Evolutionary conservation across 2,329 filamentous ascomycete species (phyloP), one percentile per base, ranked within the genome.

Genomic region (Venturia asperata): DNA sequence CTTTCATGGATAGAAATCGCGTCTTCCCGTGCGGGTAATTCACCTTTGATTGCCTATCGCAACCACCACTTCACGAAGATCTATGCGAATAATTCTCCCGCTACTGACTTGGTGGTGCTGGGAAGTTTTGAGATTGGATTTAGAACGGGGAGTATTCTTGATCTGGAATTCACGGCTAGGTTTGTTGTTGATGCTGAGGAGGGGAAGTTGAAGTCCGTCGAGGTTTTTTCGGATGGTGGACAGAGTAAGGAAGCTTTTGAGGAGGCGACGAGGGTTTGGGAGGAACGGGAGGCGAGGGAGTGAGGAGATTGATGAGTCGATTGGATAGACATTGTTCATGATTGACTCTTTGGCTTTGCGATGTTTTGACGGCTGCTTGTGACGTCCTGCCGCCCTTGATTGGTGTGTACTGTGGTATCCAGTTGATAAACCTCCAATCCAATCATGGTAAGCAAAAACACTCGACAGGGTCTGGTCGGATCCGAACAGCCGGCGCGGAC

Each of bases 151-250:
- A 41, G 21, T 34, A n/a, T 15, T 5, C 17, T 43, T 41, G 5
- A 9, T 39, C n/a, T 62, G 17, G 60, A 62, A 3, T 62, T 62
- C n/a, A 62, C 60, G 11, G 60, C 60, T 19, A 15, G 60, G 11
- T 62, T 62, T 39, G 39, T 62, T 43, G 39, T 62, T 34, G 39
- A 39, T 39, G 11, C 60, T 19, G 39, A 39, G 39, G 60, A 62
- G 37, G 60, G 30, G 34, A 62, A 24, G 60, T 62, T 62, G n/a
- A 39, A 41, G 6, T 41, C 37, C 5, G 60, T 62, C 6, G 34
- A 62, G 24, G 30, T 39, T 5, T 42, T 27, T 27, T 34, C 60
- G 17, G 60, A 62, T 62, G 34, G 34, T 39, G 37, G 24, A 30
- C 5, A 62, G 39, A 39, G 11, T 15, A 62, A 43, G n/a, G 30